Base-by-base conservation (phyloP, 169 alveolate genomes). In the Plasmodium relictum region DNA sequence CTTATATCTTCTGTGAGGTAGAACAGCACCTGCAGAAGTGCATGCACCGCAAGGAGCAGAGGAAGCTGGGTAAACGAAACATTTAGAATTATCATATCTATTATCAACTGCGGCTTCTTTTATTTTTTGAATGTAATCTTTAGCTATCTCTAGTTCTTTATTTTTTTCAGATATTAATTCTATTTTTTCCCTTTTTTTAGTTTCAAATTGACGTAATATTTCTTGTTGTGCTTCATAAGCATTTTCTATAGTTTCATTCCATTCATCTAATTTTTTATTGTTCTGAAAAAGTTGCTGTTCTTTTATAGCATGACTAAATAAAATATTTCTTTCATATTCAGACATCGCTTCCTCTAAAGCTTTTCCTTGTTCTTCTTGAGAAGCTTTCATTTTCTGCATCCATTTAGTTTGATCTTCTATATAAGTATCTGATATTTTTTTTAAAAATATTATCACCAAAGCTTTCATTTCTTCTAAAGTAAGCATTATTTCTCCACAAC, bases 1-100 rank as follows among this genome's bases (percentile, higher is more conserved):
- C 48, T 58, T 76, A 42, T 62, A 76, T 52, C 96, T 70, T 18
- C 97, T 91, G 62, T 93, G 91, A 0, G 97, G 97, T 42, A 93
- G 78, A n/a, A 93, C 94, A 14, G 97, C 97, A 6, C 97, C 97
- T 42, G 97, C 97, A 42, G 96, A 91, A 39, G 97, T 94, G 88
- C 97, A 95, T 9, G 96, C 95, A 20, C 97, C 97, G 48, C 93
- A 93, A 16, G 97, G 96, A 20, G 96, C 93, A 14, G 91, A 85
- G 26, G 95, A 92, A 52, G 97, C 95, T 37, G 97, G 96, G 83
- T 95, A 95, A 24, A 95, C 96, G 73, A 89, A 95, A 94, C 97
- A 95, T 72, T 88, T 93, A 10, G 95, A 95, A 26, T 95, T 95
- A 41, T 88, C 89, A 44, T 91, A 88, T 48, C 88, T 80, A 74